Conservation (phyloP, 75 land plant genomes). For the Pseudotsuga menziesii region DNA sequence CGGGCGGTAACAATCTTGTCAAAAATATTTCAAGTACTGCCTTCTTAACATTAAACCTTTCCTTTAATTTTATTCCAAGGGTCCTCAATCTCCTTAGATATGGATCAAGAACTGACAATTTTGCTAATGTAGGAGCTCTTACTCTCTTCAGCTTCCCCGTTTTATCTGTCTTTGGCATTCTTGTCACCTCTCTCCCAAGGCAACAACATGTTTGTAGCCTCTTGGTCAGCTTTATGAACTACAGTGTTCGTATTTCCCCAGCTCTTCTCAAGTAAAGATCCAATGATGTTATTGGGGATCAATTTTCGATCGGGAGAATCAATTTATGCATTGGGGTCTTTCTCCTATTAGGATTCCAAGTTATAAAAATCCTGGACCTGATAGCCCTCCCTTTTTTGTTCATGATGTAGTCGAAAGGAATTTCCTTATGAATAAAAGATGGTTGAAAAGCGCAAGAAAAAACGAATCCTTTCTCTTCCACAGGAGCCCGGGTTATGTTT, state of each 20-base stretch:
- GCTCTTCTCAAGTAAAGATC: slow-evolving; percentile 47
- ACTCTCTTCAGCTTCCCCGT: slow-evolving; percentile 26
- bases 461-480: too few species aligned
- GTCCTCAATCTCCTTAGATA: slow-evolving; percentile 80
- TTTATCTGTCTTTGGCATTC: slow-evolving; percentile 6
- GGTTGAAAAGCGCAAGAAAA: slow-evolving; percentile 20
- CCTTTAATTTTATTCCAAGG: slow-evolving; percentile 50
- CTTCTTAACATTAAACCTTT: slow-evolving; percentile 67
- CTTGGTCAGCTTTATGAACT: slow-evolving; percentile 9
- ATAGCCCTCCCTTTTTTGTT: slow-evolving; percentile 16
- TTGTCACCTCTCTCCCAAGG: slow-evolving; percentile 70
- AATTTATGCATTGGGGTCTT: not conserved
- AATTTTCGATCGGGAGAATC: not conserved
- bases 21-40: slow-evolving; percentile 63
- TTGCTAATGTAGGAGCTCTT: slow-evolving; percentile 86
- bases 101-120: slow-evolving; percentile 74
- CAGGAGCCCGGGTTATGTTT: too few species aligned
- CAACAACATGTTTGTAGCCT: slow-evolving; percentile 16
- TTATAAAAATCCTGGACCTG: too few species aligned
- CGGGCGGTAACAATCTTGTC: too few species aligned
- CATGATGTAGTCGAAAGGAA: too few species aligned
- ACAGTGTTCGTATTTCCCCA: slow-evolving; percentile 45
- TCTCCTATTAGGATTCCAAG: slow-evolving; percentile 24
- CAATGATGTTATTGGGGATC: slow-evolving; percentile 34
- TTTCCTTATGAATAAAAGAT: too few species aligned